Conservation (phyloP, 1,139 yeast genomes). For the Sporopachydermia cereana region DNA sequence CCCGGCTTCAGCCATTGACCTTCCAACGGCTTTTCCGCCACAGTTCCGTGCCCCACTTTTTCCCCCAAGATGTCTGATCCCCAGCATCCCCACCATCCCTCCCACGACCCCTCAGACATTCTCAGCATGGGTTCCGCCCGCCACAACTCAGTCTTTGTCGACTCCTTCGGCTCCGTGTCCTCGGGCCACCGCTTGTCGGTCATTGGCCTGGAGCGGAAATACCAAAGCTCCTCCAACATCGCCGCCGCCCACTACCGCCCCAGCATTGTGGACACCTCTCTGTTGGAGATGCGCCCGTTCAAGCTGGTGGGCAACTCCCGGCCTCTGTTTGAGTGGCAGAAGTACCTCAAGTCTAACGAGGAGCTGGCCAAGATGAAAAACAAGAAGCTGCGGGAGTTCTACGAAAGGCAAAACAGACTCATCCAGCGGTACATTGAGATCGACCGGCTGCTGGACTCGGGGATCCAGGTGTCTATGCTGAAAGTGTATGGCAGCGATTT, state of each 20-base stretch:
- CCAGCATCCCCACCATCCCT: too few species aligned
- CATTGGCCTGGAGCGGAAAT: neutral
- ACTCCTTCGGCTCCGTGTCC: constrained; percentile 5
- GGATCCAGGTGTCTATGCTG: constrained; percentile 55
- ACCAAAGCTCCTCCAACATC: neutral
- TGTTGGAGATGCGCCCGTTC: constrained; percentile 40
- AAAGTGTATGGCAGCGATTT: constrained; percentile 43
- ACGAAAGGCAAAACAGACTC: constrained; percentile 43
- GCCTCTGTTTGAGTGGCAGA: constrained; percentile 40
- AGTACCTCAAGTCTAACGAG: constrained; percentile 18
- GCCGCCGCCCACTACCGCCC: neutral
- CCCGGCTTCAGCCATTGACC: too few species aligned
- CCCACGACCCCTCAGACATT: too few species aligned
- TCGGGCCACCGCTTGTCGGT: constrained; percentile 1
- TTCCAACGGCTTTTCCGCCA: too few species aligned
- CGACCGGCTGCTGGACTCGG: constrained; percentile 60
- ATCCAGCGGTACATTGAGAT: constrained; percentile 48
- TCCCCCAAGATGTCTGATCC: too few species aligned
- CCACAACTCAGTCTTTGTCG: constrained; percentile 4
- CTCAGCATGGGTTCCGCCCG: neutral
- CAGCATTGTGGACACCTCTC: constrained; percentile 8
- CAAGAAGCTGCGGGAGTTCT: constrained; percentile 25
- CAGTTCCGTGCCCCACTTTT: too few species aligned
- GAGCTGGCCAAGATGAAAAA: constrained; percentile 20
- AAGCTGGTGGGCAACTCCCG: constrained; percentile 42